These are phyloP conservation scores for Triadica sebifera DNA, from an alignment of 345 rosid genomes.

Conservation along the genomic window DNA sequence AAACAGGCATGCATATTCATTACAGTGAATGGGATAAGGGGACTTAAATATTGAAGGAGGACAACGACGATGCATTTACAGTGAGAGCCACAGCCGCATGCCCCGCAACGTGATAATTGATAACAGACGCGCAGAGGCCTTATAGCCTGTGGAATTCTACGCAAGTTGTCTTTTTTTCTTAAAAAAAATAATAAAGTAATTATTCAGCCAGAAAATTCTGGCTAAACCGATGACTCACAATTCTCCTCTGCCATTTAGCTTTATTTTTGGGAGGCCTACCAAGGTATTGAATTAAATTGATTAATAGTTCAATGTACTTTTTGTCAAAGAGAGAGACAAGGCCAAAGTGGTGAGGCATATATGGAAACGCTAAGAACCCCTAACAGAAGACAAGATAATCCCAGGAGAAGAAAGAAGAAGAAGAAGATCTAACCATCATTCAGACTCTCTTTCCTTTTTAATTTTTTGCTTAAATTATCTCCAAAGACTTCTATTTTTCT, in stretches of 20 bases:
- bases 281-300: neutral
- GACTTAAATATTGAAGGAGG: too few relatives aligned
- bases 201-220: neutral
- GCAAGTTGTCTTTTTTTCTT: neutral
- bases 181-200: neutral
- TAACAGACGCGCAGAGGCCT: neutral
- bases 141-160: neutral
- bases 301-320: neutral
- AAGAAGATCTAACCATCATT: neutral
- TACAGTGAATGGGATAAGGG: too few relatives aligned
- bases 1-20: too few relatives aligned
- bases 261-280: neutral
- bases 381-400: conserved; percentile 7
- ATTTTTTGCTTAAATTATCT: neutral
- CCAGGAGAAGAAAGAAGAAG: conserved; percentile 29
- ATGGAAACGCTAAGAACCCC: conserved; percentile 31
- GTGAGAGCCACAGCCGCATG: neutral
- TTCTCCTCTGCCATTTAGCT: neutral
- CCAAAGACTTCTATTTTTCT: neutral
- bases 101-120: neutral
- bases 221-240: neutral
- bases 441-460: conserved; percentile 7
- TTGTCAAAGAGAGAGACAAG: neutral
- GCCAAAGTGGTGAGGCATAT: neutral
- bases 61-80: too few relatives aligned